phyloP scores from a whole-genome alignment of 108 stramenopile species.

The Nitzschia sp. region DNA sequence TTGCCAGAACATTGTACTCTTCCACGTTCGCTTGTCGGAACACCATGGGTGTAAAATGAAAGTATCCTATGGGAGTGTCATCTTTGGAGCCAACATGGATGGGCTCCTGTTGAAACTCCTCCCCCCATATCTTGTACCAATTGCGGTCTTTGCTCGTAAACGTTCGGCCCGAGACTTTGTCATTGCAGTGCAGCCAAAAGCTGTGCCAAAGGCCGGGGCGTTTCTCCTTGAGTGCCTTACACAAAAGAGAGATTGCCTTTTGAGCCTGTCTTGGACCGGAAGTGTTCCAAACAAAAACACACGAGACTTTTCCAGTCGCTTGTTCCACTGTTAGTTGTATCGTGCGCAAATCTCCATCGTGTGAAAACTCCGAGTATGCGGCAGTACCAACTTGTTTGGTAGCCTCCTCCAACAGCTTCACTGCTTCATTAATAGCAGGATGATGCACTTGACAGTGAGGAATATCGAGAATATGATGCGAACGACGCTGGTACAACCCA shows the following conservation, averaged over 20 bases:
- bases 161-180: slow-evolving; percentile 64
- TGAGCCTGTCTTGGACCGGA: slow-evolving; percentile 67
- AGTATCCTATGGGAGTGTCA: not conserved
- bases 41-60: slow-evolving; percentile 85
- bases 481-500: slow-evolving; percentile 84
- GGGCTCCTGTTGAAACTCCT: slow-evolving; percentile 75
- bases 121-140: slow-evolving; percentile 73
- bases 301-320: slow-evolving; percentile 67
- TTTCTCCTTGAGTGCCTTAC: slow-evolving; percentile 59
- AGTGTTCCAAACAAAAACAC: slow-evolving; percentile 91
- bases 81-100: slow-evolving; percentile 34
- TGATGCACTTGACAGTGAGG: slow-evolving; percentile 93
- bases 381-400: slow-evolving; percentile 62
- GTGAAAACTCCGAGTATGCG: slow-evolving; percentile 56
- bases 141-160: slow-evolving; percentile 54
- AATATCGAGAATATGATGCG: slow-evolving; percentile 82
- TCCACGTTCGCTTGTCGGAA: slow-evolving; percentile 96
- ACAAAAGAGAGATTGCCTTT: slow-evolving; percentile 59
- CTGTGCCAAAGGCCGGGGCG: slow-evolving; percentile 73
- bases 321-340: slow-evolving; percentile 85
- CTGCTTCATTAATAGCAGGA: slow-evolving; percentile 85
- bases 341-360: slow-evolving; percentile 69
- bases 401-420: slow-evolving; percentile 52
- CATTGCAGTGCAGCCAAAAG: slow-evolving; percentile 87
- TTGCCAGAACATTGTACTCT: slow-evolving; percentile 87